Conservation (phyloP, 2,329 filamentous ascomycete genomes). For the Leptographium galeiforme region DNA sequence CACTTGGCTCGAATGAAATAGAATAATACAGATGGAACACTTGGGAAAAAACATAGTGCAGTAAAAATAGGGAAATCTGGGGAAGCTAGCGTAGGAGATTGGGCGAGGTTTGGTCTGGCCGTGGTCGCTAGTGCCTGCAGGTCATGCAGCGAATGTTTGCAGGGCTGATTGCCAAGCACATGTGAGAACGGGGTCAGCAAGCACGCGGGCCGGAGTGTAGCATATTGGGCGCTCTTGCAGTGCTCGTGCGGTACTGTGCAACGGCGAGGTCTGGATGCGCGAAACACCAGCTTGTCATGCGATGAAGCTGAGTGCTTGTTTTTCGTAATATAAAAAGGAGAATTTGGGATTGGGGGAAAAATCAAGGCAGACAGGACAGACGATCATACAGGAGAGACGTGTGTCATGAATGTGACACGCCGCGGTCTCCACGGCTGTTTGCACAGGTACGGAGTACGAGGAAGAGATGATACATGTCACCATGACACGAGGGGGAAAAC, state of each 20-base stretch:
- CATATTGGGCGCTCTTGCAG: too few species aligned
- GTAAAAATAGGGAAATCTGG: constrained; percentile 1
- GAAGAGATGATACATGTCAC: too few species aligned
- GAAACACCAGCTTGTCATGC: too few species aligned
- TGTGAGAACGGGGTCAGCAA: not conserved
- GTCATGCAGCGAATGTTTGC: not conserved
- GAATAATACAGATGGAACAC: not conserved
- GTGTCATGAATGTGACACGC: not conserved
- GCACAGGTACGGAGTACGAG: too few species aligned
- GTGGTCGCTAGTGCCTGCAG: not conserved
- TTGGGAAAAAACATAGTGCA: not conserved
- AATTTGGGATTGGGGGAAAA: not conserved
- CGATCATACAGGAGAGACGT: not conserved
- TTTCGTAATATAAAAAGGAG: too few species aligned
- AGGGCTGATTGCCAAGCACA: not conserved
- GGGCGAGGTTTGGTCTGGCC: not conserved
- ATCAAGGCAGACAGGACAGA: not conserved
- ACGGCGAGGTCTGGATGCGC: too few species aligned
- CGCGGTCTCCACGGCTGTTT: too few species aligned
- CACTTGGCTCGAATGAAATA: not conserved
- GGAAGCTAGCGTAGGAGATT: not conserved
- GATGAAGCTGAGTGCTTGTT: too few species aligned
- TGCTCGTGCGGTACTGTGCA: too few species aligned
- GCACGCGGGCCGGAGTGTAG: not conserved
- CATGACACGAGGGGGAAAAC: too few species aligned